Evolutionary conservation across 225 moss, liverwort and hornwort species (phyloP), one percentile per base, ranked within the genome.

Genomic region (Thuidium tamariscinum): DNA sequence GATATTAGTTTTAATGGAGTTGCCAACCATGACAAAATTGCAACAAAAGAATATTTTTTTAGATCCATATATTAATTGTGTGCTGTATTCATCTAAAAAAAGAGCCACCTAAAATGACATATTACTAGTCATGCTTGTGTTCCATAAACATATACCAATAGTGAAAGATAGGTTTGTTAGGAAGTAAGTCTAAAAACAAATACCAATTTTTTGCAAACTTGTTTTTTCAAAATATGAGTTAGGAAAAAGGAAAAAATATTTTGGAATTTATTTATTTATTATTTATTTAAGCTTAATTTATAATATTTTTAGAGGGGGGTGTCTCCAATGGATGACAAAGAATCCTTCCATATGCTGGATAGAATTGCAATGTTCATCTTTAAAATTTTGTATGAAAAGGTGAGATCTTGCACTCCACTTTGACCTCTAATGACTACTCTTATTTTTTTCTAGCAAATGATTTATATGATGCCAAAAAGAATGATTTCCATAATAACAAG

Each of bases 231-330:
- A 70, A 69, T 69, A 26, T 25, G 41, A 12, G 14, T 37, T 67
- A 7, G 6, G 5, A n/a, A 65, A 11, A 65, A 7, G 4, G 1
- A 36, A n/a, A 36, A 66, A n/a, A 9, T 20, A 9, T 65, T n/a
- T 20, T 10, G 5, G 19, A n/a, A 9, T 34, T 10, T 19, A 17
- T 64, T 64, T 4, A 18, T 36, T 65, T 36, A 18, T 10, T 5
- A 18, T 6, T 1, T 68, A 0, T 39, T 41, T 13, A 39, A 25
- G 2, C 41, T 41, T 22, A 68, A 12, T 14, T 8, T 68, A 67
- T 1, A 39, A 13, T 0, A 8, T 3, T 36, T n/a, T 34, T 9
- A 2, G 22, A 3, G 0, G 5, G 4, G 2, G 3, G 13, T n/a
- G n/a, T 20, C 1, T 20, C 5, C 0, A 3, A 32, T 17, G 17